A percentile compares a stretch with the other conserved stretches of the same genome.
Evolutionary conservation across 805 yeast species (phyloP).

Genomic region (Saturnispora dispora): DNA sequence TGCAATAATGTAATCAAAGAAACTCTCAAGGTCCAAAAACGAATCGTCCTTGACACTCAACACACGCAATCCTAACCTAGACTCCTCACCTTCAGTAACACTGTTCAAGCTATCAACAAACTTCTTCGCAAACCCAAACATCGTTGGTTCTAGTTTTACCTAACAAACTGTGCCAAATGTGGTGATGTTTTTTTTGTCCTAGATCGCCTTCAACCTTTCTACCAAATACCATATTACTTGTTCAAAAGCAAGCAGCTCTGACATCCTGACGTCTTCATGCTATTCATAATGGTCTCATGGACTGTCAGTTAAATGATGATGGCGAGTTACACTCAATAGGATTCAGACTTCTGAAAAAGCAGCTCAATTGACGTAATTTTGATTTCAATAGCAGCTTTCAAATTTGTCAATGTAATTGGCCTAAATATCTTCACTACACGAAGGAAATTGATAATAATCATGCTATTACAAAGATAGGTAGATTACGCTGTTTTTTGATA

Average conservation of each 20-base stretch:
- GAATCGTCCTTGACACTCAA: conserved; percentile 40
- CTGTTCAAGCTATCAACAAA: conserved; percentile 34
- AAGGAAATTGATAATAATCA: neutral
- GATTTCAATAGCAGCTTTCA: neutral
- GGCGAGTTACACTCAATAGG: neutral
- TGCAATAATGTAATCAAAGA: conserved; percentile 83
- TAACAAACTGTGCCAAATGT: neutral
- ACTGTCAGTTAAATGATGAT: neutral
- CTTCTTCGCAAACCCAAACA: conserved; percentile 60
- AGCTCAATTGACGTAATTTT: neutral
- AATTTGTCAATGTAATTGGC: neutral
- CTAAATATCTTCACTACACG: neutral
- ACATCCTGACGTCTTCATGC: neutral
- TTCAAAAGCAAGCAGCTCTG: neutral
- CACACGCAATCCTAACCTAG: conserved; percentile 47
- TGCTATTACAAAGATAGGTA: neutral
- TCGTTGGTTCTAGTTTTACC: conserved; percentile 4
- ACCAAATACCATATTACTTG: neutral
- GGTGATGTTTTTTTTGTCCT: neutral
- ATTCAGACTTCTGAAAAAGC: no score
- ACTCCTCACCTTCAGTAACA: conserved; percentile 18
- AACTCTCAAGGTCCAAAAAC: conserved; percentile 53
- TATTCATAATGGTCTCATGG: neutral
- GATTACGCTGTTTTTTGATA: neutral
- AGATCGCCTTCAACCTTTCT: neutral